A percentile compares a stretch with the other conserved stretches of the same genome.
Conservation (phyloP, 768 basidiomycete species). For the Collybia sordida region DNA sequence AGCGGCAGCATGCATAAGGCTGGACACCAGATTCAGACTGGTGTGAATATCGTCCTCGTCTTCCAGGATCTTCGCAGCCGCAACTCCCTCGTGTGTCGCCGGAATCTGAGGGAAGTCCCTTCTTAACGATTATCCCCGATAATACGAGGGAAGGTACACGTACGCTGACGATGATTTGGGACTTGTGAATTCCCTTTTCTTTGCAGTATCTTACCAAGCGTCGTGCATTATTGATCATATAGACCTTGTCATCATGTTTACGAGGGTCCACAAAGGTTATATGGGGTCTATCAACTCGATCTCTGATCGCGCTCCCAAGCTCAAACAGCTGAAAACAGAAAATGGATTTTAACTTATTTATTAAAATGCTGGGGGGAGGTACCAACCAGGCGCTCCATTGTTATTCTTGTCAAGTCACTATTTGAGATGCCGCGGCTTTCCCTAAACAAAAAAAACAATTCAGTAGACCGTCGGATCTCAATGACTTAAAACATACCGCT, state of each 20-base stretch:
- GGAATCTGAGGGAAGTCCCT: slow-evolving; percentile 42
- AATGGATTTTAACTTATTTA: slow-evolving; percentile 3
- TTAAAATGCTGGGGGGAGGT: neutral
- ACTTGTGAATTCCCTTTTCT: slow-evolving; percentile 33
- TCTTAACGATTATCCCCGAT: too few relatives aligned
- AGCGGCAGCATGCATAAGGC: slow-evolving; percentile 51
- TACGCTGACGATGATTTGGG: slow-evolving; percentile 52
- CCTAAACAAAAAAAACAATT: neutral
- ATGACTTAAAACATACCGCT: slow-evolving; percentile 10
- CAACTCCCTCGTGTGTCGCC: slow-evolving; percentile 54
- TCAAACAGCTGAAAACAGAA: slow-evolving; percentile 44
- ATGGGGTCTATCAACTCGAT: slow-evolving; percentile 46
- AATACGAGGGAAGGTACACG: slow-evolving; percentile 13
- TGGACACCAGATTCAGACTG: slow-evolving; percentile 53
- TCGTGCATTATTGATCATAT: slow-evolving; percentile 42
- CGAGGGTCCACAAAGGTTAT: slow-evolving; percentile 53
- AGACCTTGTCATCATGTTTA: slow-evolving; percentile 29
- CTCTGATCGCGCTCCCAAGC: slow-evolving; percentile 42
- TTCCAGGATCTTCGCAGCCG: slow-evolving; percentile 42
- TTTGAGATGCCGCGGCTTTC: slow-evolving; percentile 10
- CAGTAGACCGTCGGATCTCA: neutral
- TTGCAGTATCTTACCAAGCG: slow-evolving; percentile 41
- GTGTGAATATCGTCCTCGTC: slow-evolving; percentile 39
- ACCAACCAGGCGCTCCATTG: slow-evolving; percentile 29
- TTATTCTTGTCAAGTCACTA: slow-evolving; percentile 9